Evolutionary conservation across 2,329 filamentous ascomycete genomes (phyloP), one percentile per base, ranked within the genome.

Genomic region (Trichoderma endophyticum): DNA sequence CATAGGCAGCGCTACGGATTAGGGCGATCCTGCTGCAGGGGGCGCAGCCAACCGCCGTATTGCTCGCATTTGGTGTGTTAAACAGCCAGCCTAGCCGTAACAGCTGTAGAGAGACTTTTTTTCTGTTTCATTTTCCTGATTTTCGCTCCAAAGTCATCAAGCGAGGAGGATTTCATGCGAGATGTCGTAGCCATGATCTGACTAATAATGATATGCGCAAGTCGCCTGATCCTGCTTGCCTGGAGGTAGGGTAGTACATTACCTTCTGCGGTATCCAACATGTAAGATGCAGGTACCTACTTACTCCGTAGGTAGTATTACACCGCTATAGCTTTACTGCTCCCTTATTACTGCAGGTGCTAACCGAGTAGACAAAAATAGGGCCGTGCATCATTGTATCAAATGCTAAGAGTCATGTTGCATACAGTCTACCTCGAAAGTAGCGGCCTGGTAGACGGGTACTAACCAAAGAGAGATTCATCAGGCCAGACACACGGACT

Each of bases 1-100:
- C 1, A 36, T 36, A 36, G 1, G 24, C 34, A 34, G 56, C 66
- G 66, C 56, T 28, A n/a, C 36, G n/a, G 21, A 57, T 57, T 24
- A 24, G 28, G 32, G 8, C 66, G 36, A 15, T 34, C 28, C n/a
- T 69, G 18, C 56, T 68, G 28, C 66, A 69, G 36, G 56, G 56
- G 24, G 39, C 56, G 3, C 24, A 68, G 54, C 54, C 54, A 34
- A 30, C 56, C 39, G 28, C 62, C 66, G 66, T 69, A 69, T 69
- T 69, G 66, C 66, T 69, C 66, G 66, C 66, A 34, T 61, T 61
- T 18, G n/a, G 48, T 24, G n/a, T 39, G 51, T 34, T 57, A 15
- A 54, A 26, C 48, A n/a, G 48, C 43, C 11, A 56, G 63, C 21
- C 30, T 26, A 56, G 21, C 48, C 48, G 30, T n/a, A 66, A 24